Base-by-base conservation (phyloP, 305 asterid species). In the Ilex paraguariensis region DNA sequence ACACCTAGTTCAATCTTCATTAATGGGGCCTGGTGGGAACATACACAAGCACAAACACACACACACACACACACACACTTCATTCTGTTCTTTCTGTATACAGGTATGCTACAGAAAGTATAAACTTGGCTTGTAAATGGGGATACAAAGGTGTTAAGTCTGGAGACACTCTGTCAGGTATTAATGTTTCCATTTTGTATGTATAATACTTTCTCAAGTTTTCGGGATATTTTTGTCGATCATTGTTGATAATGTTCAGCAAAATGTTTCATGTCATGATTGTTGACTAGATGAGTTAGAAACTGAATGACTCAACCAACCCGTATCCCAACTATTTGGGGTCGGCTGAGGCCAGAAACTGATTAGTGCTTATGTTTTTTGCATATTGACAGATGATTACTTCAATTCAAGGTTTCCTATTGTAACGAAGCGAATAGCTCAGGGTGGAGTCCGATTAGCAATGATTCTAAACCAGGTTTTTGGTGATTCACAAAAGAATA, bases 381-480 rank as follows among this genome's bases (percentile, higher is more conserved):
- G 57, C 53, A 50, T 36, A 1, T 21, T 4, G 7, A 44, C 84
- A 91, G 95, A 86, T 65, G 75, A 82, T 60, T 88, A 91, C 70
- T 91, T 91, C 59, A 73, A 82, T 63, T 84, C 98, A 54, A 80
- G 98, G 70, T 48, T 84, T 58, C 83, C 98, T 17, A 66, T 85
- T 52, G 96, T 88, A 21, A 87, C 77, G 95, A 88, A 85, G 68
- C 77, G 98, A 64, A 73, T 91, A 69, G 98, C 95, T 59, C 98
- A 91, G 59, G 98, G 96, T 15, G 98, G 95, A 50, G 95, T 87
- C 10, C 87, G 98, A 50, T 68, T 91, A 65, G 95, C 95, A 65
- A 89, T 84, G 95, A 76, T 88, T 68, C 65, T 88, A 68, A 91
- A 86, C 58, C 72, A 74, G 53, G 79, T 83, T 42, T 74, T 91